Conservation (phyloP, 116 monocot genomes). For the Dioscorea cayenensis region DNA sequence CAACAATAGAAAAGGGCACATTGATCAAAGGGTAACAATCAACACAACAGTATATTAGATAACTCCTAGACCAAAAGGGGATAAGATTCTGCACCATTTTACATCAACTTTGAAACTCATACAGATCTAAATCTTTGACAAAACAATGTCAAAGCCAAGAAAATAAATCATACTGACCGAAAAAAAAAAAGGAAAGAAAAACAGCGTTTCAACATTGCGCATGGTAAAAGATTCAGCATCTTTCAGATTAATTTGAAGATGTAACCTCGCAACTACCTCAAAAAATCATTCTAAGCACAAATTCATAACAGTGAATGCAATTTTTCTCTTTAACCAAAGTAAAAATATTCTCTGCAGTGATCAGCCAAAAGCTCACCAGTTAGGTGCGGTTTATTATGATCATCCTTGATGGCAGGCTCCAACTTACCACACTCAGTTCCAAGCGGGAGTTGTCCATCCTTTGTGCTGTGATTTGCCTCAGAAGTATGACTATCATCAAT, state of each 20-base stretch:
- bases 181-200: not conserved
- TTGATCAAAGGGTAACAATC: not conserved
- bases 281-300: not conserved
- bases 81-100: no score
- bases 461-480: slow-evolving; percentile 13
- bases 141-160: not conserved
- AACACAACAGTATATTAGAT: not conserved
- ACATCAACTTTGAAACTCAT: no score
- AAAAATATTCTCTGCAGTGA: not conserved
- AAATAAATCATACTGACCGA: not conserved
- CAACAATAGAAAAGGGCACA: not conserved
- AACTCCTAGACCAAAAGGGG: not conserved
- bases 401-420: slow-evolving; percentile 13
- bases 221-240: not conserved
- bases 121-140: not conserved
- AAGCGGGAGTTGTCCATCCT: slow-evolving; percentile 20
- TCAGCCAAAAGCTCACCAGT: slow-evolving; percentile 16
- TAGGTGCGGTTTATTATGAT: slow-evolving; percentile 6
- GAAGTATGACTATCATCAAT: slow-evolving; percentile 7
- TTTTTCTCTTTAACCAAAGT: not conserved
- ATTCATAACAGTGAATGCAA: not conserved
- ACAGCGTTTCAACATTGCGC: not conserved
- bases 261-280: not conserved
- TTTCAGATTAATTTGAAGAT: not conserved
- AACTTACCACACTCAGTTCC: slow-evolving; percentile 17